A percentile compares a stretch with the other conserved stretches of the same genome.
Conservation (phyloP, 1,139 yeast species). For the Geotrichum klebahnii region DNA sequence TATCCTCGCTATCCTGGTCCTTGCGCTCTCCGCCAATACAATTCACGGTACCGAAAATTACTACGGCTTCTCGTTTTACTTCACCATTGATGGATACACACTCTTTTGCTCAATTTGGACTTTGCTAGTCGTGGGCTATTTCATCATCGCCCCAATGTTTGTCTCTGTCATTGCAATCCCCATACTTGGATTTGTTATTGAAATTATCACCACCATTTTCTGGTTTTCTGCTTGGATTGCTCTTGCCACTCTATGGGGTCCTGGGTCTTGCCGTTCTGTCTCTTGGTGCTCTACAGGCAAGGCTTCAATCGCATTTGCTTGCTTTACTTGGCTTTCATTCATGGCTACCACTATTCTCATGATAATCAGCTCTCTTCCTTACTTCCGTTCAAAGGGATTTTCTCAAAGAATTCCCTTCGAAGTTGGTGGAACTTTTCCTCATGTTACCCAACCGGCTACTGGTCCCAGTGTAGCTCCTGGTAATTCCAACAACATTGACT, state of each 20-base stretch:
- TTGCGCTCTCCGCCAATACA: constrained; percentile 22
- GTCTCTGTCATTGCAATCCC: constrained; percentile 17
- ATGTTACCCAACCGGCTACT: too few species aligned
- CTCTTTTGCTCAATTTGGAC: constrained; percentile 24
- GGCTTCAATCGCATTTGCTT: constrained; percentile 26
- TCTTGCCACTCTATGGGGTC: constrained; percentile 20
- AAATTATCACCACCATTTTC: constrained; percentile 21
- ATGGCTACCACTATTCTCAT: constrained; percentile 13
- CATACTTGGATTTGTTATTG: constrained; percentile 19
- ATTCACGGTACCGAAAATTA: constrained; percentile 2
- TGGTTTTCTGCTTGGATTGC: constrained; percentile 26
- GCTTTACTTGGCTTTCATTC: constrained; percentile 22
- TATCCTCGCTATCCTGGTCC: constrained; percentile 22
- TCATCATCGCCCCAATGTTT: background rate
- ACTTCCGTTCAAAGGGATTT: constrained; percentile 1
- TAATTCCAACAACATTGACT: too few species aligned
- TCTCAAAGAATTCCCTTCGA: background rate
- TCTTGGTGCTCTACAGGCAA: constrained; percentile 24
- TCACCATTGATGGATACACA: constrained; percentile 20
- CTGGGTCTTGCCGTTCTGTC: constrained; percentile 7
- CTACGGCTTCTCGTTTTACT: constrained; percentile 10
- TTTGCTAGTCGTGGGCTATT: constrained; percentile 18
- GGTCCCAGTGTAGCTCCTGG: too few species aligned
- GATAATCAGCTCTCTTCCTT: constrained; percentile 2
- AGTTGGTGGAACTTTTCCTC: constrained; percentile 1